Evolutionary conservation across 129 eudicot species (phyloP), one percentile per base, ranked within the genome.

Genomic region (Saussurea involucrata): DNA sequence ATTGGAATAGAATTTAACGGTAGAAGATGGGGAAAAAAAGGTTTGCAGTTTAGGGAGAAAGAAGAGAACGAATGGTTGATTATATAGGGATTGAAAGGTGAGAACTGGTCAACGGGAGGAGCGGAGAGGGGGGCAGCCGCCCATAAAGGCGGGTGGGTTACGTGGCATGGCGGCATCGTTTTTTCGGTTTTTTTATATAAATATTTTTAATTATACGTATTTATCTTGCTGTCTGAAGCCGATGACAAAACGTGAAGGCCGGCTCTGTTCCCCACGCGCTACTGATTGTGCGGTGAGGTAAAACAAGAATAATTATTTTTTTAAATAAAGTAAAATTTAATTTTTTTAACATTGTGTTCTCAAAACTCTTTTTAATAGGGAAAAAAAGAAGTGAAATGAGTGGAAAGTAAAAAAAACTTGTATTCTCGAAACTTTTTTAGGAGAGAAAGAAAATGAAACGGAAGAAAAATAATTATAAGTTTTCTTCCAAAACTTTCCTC

Each of bases 131-230:
- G 83, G 80, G 83, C 80, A 80, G 84, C 84, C 84, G 84, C 84
- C 84, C 80, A 80, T 80, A 66, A 80, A 80, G 83, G 69, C 61
- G 40, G 75, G 84, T 61, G 74, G 46, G 80, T 80, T 80, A 80
- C 84, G 84, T 80, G 84, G 84, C 84, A 79, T 74, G 84, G 84
- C 84, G 84, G 84, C 84, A 80, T 73, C 33, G 75, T 75, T 20
- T 53, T 66, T 66, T 27, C 20, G 11, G 8, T 11, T 58, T 8
- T 36, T 75, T 75, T 34, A 4, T 24, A 1, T 8, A 25, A 25
- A 49, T 27, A 4, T 60, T 60, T 60, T 22, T 18, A 60, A 15
- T 32, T 53, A 6, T 27, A 18, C 32, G 24, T 53, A n/a, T 29
- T 60, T 5, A 33, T 24, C 18, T 78, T 70, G 63, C 0, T 70